Percentiles rank a stretch among this genome's conserved stretches.
Conservation (phyloP, 2,329 filamentous ascomycete genomes). For the Aspergillus sp. region DNA sequence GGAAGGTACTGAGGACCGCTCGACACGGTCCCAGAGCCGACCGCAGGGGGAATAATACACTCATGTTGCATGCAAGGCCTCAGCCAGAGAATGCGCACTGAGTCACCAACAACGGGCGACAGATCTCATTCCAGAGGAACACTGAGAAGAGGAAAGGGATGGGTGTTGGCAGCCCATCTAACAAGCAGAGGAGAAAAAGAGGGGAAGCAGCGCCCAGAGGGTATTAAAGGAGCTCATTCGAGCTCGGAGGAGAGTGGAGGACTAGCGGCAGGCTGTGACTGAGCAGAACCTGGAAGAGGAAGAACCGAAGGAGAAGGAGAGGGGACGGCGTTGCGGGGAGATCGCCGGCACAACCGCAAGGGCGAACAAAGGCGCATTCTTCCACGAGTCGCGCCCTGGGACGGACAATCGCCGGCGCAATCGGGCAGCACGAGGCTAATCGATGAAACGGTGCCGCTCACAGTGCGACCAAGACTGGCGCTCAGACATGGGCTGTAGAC, state of each 20-base stretch:
- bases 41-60: slow-evolving; percentile 26
- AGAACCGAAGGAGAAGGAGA: not conserved
- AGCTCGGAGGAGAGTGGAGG: not conserved
- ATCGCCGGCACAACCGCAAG: slow-evolving; percentile 8
- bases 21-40: slow-evolving; percentile 29
- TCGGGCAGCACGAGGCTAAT: slow-evolving; percentile 5
- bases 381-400: slow-evolving; percentile 17
- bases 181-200: not conserved
- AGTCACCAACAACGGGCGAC: not conserved
- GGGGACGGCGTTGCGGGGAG: slow-evolving; percentile 12
- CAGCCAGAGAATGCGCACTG: not conserved
- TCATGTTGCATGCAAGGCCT: slow-evolving; percentile 21
- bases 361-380: slow-evolving; percentile 14
- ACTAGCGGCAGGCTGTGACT: slow-evolving; percentile 2
- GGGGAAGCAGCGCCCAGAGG: not conserved
- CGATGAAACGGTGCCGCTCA: slow-evolving; percentile 16
- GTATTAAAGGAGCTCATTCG: slow-evolving; percentile 5
- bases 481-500: slow-evolving; percentile 1
- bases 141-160: not conserved
- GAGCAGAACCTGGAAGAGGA: not conserved
- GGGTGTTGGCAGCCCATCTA: not conserved
- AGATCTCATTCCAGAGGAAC: slow-evolving; percentile 5
- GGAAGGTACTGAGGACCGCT: slow-evolving; percentile 19
- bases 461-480: slow-evolving; percentile 13
- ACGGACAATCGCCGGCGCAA: slow-evolving; percentile 10